Evolutionary conservation across 192 early-diverging fungal genomes (phyloP).

Genomic region (Podila epicladia): DNA sequence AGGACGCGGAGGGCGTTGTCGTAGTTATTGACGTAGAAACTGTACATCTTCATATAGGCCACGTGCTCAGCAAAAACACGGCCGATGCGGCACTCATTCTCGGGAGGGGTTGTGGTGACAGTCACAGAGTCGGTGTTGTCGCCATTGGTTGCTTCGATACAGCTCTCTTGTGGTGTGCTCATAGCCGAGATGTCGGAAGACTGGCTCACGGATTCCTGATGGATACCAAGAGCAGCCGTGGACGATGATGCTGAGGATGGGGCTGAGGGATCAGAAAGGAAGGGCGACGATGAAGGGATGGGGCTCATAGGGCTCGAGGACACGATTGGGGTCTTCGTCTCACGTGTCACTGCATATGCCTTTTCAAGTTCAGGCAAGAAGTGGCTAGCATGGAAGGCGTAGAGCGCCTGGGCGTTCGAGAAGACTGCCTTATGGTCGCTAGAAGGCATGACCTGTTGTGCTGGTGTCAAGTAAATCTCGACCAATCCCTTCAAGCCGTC

Average conservation of each 20-base stretch:
- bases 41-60: constrained; percentile 87
- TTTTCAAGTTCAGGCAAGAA: constrained; percentile 72
- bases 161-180: neutral
- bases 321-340: neutral
- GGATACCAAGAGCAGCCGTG: constrained; percentile 35
- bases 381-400: constrained; percentile 78
- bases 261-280: constrained; percentile 1
- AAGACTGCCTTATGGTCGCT: constrained; percentile 74
- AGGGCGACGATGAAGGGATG: constrained; percentile 19
- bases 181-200: neutral
- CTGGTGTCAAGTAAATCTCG: constrained; percentile 54
- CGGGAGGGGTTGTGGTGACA: constrained; percentile 4
- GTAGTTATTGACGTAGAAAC: constrained; percentile 86
- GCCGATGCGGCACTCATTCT: constrained; percentile 63
- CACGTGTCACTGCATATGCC: constrained; percentile 9
- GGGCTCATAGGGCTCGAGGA: constrained; percentile 33
- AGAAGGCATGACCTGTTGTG: constrained; percentile 56
- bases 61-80: constrained; percentile 73
- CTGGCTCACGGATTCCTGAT: neutral
- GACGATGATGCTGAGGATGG: constrained; percentile 25
- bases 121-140: neutral
- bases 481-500: constrained; percentile 79
- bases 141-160: neutral
- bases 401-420: constrained; percentile 78
- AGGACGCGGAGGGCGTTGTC: constrained; percentile 74